Base-by-base conservation (phyloP, 257 asterid species). In the Mitragyna speciosa region DNA sequence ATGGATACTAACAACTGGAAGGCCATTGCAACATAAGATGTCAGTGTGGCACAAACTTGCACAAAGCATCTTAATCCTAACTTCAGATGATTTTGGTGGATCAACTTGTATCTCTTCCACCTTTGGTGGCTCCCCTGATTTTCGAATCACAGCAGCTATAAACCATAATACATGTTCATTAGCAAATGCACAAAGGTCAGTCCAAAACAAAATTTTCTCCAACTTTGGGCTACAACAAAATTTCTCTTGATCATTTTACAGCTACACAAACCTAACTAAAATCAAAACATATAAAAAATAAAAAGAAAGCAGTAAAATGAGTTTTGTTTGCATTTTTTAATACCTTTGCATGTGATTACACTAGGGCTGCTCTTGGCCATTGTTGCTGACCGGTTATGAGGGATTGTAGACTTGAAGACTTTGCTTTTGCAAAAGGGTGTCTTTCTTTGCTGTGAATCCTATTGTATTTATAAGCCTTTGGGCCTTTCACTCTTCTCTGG, bases 41-140 rank as follows among this genome's bases (percentile, higher is more conserved):
- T 91, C 96, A 2, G 93, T 87, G 47, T 89, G 91, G 78, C 93
- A 91, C 78, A 89, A 84, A 83, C 93, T 91, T 33, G 96, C 92
- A 77, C 79, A 88, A 9, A 86, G 80, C 90, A 91, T 89, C 89
- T 81, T 88, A 52, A 91, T 73, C 58, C 93, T 63, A 70, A 91
- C 90, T 85, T 91, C 96, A 20, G 87, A 85, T 0, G 84, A 14
- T 80, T 85, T 88, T 2, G 96, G 93, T 49, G 89, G 85, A 24
- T 89, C 91, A 12, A 88, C 96, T 80, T 78, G 82, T 70, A 89
- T 89, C 75, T 86, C 90, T 67, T 88, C 91, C 61, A 91, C 43
- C 70, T 76, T 84, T 2, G 88, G 87, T 58, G 59, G 39, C 85
- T 84, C 96, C 74, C 89, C 90, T 58, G 81, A 86, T 41, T 70